Percentiles rank a stretch among this genome's conserved stretches.
These are phyloP conservation scores for Beauveria sp. DNA, from an alignment of 2,329 filamentous ascomycete genomes.

Conservation along the genomic window DNA sequence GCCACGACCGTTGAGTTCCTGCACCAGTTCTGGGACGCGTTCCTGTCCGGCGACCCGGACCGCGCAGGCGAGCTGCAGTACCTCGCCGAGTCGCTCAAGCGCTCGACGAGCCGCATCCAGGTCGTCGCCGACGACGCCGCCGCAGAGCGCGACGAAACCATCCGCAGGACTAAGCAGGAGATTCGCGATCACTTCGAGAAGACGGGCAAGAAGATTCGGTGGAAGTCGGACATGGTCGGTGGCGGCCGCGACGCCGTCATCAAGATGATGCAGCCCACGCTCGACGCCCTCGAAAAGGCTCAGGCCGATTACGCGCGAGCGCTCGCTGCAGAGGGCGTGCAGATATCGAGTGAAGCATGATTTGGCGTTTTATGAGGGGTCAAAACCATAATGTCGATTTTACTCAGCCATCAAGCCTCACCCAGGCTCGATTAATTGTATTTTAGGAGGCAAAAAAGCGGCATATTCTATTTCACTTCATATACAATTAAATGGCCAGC, in stretches of 20 bases:
- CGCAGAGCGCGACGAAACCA: slow-evolving; percentile 56
- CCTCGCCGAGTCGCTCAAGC: slow-evolving; percentile 71
- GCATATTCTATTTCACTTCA: neutral
- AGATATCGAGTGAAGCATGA: slow-evolving; percentile 36
- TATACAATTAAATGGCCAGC: slow-evolving; percentile 2
- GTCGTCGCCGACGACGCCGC: slow-evolving; percentile 77
- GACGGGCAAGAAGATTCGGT: slow-evolving; percentile 65
- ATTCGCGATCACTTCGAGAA: slow-evolving; percentile 62
- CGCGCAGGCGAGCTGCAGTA: slow-evolving; percentile 74
- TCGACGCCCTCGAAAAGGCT: slow-evolving; percentile 63
- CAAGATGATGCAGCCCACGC: slow-evolving; percentile 67
- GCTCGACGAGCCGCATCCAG: slow-evolving; percentile 70
- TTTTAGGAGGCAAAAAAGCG: neutral
- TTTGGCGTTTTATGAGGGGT: neutral
- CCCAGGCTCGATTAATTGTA: neutral
- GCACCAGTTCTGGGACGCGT: slow-evolving; percentile 94
- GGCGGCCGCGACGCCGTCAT: slow-evolving; percentile 72
- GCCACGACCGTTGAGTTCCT: slow-evolving; percentile 92
- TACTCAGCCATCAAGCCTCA: neutral
- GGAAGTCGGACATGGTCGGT: slow-evolving; percentile 59
- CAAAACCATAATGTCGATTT: neutral
- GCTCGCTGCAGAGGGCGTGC: slow-evolving; percentile 54
- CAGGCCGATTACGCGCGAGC: slow-evolving; percentile 63
- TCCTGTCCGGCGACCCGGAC: slow-evolving; percentile 78
- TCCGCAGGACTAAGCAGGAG: slow-evolving; percentile 60